A percentile compares a stretch with the other conserved stretches of the same genome.
These are phyloP conservation scores for Ploettnerulaceae sp. DNA, from an alignment of 2,329 filamentous ascomycete species.

Conservation along the genomic window DNA sequence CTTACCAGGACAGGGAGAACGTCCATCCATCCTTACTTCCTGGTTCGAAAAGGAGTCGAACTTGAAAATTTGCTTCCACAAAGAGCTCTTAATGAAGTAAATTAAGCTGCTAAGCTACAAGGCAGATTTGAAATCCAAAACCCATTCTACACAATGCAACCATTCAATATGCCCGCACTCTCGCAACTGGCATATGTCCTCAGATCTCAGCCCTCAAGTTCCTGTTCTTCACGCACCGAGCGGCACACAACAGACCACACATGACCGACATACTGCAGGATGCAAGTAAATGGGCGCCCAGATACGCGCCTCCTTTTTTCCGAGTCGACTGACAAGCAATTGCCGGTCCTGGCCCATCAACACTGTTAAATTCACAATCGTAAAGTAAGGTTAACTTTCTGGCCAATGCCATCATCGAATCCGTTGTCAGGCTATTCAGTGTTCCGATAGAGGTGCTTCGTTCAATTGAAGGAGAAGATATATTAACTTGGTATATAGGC, in stretches of 20 bases:
- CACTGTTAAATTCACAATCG: slow-evolving; percentile 47
- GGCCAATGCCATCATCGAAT: slow-evolving; percentile 49
- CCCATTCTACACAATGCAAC: background rate
- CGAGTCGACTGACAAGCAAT: slow-evolving; percentile 50
- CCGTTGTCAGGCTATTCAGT: slow-evolving; percentile 45
- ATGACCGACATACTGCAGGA: slow-evolving; percentile 42
- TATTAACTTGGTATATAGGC: slow-evolving; percentile 41
- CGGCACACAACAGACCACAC: slow-evolving; percentile 37
- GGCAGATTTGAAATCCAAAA: background rate
- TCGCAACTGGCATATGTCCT: background rate
- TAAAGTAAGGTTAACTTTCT: slow-evolving; percentile 53
- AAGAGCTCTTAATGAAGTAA: background rate
- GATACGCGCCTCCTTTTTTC: slow-evolving; percentile 40
- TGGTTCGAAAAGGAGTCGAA: background rate
- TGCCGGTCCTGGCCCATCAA: slow-evolving; percentile 50
- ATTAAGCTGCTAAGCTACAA: background rate
- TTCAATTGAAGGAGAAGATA: slow-evolving; percentile 50
- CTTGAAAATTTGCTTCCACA: background rate
- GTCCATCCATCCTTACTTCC: background rate
- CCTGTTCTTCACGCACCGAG: slow-evolving; percentile 38
- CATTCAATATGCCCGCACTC: background rate
- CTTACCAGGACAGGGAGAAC: background rate
- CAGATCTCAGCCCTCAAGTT: slow-evolving; percentile 28
- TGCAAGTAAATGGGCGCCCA: slow-evolving; percentile 49
- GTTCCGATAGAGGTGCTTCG: slow-evolving; percentile 48